Percentiles rank a stretch among this genome's conserved stretches.
Evolutionary conservation across 192 early-diverging fungal species (phyloP).

Genomic region (Coemansia sp.): DNA sequence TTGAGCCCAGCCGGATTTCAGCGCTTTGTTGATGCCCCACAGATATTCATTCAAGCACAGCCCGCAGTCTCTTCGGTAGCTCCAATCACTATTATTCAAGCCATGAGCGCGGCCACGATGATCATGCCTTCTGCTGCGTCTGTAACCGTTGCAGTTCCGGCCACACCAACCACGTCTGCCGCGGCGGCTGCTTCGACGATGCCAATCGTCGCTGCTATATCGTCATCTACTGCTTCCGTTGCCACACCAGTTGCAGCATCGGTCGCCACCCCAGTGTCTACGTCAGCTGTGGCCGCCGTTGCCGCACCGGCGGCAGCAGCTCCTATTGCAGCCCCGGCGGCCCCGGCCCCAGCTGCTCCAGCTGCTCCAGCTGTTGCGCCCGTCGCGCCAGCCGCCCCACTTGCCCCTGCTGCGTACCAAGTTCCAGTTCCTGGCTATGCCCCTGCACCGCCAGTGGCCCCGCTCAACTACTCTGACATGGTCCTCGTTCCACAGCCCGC

Average conservation of each 20-base stretch:
- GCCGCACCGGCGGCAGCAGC: slow-evolving; percentile 4
- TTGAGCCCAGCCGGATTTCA: slow-evolving; percentile 15
- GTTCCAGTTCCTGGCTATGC: neutral
- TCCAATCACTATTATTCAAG: slow-evolving; percentile 26
- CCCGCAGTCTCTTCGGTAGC: slow-evolving; percentile 18
- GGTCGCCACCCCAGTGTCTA: slow-evolving; percentile 5
- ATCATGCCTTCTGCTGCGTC: neutral
- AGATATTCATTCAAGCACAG: slow-evolving; percentile 33
- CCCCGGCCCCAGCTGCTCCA: neutral
- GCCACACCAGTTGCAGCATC: slow-evolving; percentile 10
- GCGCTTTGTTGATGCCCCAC: slow-evolving; percentile 33
- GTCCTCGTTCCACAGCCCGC: slow-evolving; percentile 22
- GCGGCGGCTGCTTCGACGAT: neutral
- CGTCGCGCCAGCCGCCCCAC: neutral
- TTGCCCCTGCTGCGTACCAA: slow-evolving; percentile 7
- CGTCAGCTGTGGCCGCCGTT: neutral
- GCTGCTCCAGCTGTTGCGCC: neutral
- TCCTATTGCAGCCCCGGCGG: slow-evolving; percentile 4
- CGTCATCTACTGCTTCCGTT: neutral
- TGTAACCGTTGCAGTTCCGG: slow-evolving; percentile 13
- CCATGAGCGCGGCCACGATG: slow-evolving; percentile 7
- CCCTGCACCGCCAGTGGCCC: slow-evolving; percentile 10
- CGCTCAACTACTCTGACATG: slow-evolving; percentile 22
- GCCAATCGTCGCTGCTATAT: neutral
- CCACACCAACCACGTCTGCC: neutral